phyloP scores from a whole-genome alignment of 2,329 filamentous ascomycete species.

The Tolypocladium pustulatum region DNA sequence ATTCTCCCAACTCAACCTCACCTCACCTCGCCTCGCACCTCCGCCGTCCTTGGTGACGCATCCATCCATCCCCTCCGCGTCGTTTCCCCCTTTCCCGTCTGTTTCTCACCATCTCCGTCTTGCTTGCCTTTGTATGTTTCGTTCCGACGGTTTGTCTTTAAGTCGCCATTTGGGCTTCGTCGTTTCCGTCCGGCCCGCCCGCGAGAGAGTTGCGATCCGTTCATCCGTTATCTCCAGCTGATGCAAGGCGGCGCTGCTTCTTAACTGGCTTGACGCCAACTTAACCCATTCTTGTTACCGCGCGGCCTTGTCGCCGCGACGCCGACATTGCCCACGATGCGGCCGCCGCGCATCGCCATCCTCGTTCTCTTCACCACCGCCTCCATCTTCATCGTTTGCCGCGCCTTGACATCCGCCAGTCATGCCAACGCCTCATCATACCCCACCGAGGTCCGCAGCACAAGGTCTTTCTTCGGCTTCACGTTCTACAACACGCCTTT shows the following conservation, averaged over 20 bases:
- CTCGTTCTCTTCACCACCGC: slow-evolving; percentile 42
- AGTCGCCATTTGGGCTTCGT: not conserved
- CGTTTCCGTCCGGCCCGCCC: not conserved
- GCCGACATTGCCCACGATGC: slow-evolving; percentile 29
- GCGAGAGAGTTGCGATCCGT: not conserved
- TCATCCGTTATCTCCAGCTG: not conserved
- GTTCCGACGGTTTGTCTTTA: not conserved
- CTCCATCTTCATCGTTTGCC: slow-evolving; percentile 44
- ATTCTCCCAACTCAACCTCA: not conserved
- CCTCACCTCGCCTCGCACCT: not conserved
- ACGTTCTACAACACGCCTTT: slow-evolving; percentile 68
- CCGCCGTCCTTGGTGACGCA: not conserved
- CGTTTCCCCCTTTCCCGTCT: not conserved
- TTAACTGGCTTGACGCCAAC: slow-evolving; percentile 4
- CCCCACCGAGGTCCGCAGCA: slow-evolving; percentile 10
- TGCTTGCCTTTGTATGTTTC: not conserved
- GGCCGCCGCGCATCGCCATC: slow-evolving; percentile 42
- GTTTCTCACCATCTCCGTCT: not conserved
- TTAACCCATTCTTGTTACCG: not conserved
- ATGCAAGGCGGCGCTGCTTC: not conserved
- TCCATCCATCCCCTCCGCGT: not conserved
- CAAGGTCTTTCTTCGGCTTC: slow-evolving; percentile 28
- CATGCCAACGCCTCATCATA: slow-evolving; percentile 14
- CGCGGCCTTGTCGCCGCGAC: not conserved
- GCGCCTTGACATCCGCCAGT: slow-evolving; percentile 33